Base-by-base conservation (phyloP, 1,139 yeast species). In the Sugiyamaella neomexicana region DNA sequence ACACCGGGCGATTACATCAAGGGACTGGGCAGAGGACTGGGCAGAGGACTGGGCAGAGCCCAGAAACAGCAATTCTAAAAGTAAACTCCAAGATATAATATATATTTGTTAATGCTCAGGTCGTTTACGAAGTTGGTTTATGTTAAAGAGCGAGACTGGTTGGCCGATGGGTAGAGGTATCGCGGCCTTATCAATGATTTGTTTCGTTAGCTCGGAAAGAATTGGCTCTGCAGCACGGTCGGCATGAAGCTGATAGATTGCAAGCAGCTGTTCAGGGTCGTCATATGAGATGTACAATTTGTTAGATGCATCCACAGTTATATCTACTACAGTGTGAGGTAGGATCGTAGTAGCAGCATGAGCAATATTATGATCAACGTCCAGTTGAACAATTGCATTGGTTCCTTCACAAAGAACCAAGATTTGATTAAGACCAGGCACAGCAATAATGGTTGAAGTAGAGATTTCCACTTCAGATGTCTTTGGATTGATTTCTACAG, bases 121-220 rank as follows among this genome's bases (percentile, higher is more conserved):
- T 70, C 95, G 83, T 72, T 89, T 89, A 66, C 96, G 83, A 62
- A 89, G 76, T 44, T 82, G 78, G 57, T 80, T 78, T 38, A 82
- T 76, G 52, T 78, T 77, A 68, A 85, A 86, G 62, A 89, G 76
- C 13, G 93, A 88, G 60, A 81, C 82, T 52, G 81, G 70, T 13
- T 83, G 84, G 54, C 68, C 78, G 60, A 57, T 39, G 9, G 46
- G 72, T 1, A 65, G 50, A 2, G 63, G 65, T 20, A 69, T 63
- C 8, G 67, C 67, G n/a, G 68, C 58, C 7, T 27, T 39, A 2
- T 44, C 37, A 17, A 38, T 46, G 31, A 53, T 54, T 62, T 57
- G 72, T 0, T 61, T 51, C 4, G 66, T 64, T 25, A 68, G 62
- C 9, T 66, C 53, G 15, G 43, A 13, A 1, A 36, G 43, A 15